phyloP scores from a whole-genome alignment of 192 early-diverging fungal species.

The Gigaspora rosea region DNA sequence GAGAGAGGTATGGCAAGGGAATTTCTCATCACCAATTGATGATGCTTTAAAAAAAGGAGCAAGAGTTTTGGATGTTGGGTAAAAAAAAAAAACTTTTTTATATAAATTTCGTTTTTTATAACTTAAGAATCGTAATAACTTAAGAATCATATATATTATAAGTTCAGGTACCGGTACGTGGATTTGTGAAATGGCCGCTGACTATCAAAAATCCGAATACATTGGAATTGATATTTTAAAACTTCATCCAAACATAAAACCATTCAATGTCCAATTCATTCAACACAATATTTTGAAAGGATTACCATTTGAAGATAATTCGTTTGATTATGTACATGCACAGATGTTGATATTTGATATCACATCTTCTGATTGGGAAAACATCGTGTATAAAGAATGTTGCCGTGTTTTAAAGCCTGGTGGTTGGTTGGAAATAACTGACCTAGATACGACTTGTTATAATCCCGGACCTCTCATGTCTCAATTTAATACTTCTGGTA shows the following conservation, averaged over 20 bases:
- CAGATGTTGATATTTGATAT: background rate
- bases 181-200: slow-evolving; percentile 43
- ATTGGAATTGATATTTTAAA: slow-evolving; percentile 40
- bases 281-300: slow-evolving; percentile 31
- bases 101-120: no score
- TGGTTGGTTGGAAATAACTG: slow-evolving; percentile 9
- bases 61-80: slow-evolving; percentile 42
- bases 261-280: slow-evolving; percentile 40
- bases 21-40: slow-evolving; percentile 45
- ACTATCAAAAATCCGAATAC: slow-evolving; percentile 43
- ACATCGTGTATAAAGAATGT: background rate
- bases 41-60: slow-evolving; percentile 40
- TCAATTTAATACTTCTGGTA: background rate
- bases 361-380: background rate
- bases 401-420: background rate
- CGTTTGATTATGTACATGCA: slow-evolving; percentile 17
- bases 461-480: no score
- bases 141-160: no score
- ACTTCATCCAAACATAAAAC: slow-evolving; percentile 38
- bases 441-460: background rate
- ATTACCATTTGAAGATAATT: slow-evolving; percentile 47
- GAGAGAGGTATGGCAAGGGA: background rate
- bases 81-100: no score
- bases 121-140: no score
- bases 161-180: slow-evolving; percentile 43